phyloP scores from a whole-genome alignment of 306 rosid species.

The Crataegus laevigata region DNA sequence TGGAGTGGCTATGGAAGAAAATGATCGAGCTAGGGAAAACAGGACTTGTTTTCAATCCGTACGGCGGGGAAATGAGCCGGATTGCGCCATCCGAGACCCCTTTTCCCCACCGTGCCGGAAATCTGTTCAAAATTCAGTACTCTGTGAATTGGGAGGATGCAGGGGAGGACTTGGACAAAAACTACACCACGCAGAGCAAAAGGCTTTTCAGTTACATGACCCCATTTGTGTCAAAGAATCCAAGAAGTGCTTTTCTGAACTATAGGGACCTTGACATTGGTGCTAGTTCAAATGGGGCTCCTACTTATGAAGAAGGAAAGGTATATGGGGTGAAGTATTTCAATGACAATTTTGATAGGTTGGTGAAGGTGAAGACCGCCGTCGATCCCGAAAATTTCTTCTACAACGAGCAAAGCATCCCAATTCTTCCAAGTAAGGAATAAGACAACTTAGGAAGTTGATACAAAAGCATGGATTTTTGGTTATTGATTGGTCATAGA shows the following conservation, averaged over 20 bases:
- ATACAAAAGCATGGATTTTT: neutral
- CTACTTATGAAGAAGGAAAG: constrained; percentile 40
- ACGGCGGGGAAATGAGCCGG: constrained; percentile 67
- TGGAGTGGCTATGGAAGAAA: constrained; percentile 39
- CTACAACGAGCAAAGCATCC: constrained; percentile 74
- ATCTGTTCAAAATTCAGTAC: constrained; percentile 63
- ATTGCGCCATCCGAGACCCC: constrained; percentile 44
- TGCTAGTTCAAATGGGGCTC: constrained; percentile 19
- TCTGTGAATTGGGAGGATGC: constrained; percentile 41
- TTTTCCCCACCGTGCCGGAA: constrained; percentile 66
- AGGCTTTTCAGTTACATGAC: constrained; percentile 52
- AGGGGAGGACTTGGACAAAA: constrained; percentile 19
- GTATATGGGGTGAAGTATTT: constrained; percentile 60
- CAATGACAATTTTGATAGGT: constrained; percentile 44
- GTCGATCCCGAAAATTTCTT: constrained; percentile 66
- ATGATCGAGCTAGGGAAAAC: constrained; percentile 49
- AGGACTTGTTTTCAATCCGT: constrained; percentile 62
- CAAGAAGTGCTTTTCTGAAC: constrained; percentile 60
- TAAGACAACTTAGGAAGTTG: neutral
- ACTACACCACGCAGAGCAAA: constrained; percentile 27
- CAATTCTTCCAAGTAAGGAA: constrained; percentile 29
- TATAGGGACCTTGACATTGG: constrained; percentile 84
- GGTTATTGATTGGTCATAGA: neutral
- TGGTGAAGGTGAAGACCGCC: constrained; percentile 54
- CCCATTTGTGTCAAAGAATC: constrained; percentile 69